Percentiles rank a stretch among this genome's conserved stretches.
These are phyloP conservation scores for Capronia coronata DNA, from an alignment of 2,329 filamentous ascomycete species.

Conservation along the genomic window DNA sequence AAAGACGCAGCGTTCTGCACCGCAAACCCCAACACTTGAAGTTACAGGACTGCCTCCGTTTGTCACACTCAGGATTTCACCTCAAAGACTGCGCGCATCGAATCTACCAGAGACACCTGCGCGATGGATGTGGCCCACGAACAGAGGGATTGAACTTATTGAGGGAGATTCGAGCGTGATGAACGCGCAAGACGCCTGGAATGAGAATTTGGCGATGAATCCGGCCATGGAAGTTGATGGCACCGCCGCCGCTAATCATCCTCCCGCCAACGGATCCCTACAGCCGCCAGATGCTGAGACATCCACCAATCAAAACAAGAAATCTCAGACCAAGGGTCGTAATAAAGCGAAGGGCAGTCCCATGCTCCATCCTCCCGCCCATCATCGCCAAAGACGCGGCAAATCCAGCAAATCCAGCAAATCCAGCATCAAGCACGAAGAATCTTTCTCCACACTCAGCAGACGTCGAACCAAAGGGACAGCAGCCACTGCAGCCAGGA, in stretches of 20 bases:
- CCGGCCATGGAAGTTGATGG: not conserved
- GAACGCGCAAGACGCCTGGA: slow-evolving; percentile 4
- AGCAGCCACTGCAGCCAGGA: not conserved
- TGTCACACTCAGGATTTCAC: slow-evolving; percentile 5
- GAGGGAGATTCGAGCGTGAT: not conserved
- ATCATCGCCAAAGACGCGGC: slow-evolving; percentile 8
- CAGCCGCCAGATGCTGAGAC: not conserved
- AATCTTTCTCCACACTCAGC: not conserved
- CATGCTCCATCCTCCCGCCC: slow-evolving; percentile 8
- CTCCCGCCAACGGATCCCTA: not conserved
- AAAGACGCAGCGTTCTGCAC: not conserved
- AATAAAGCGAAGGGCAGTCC: not conserved
- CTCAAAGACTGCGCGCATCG: not conserved
- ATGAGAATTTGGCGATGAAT: slow-evolving; percentile 6
- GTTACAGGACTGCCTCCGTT: slow-evolving; percentile 1
- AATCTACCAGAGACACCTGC: not conserved
- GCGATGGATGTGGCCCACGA: not conserved
- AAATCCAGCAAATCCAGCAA: slow-evolving; percentile 17
- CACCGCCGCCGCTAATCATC: not conserved
- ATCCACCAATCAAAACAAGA: slow-evolving; percentile 3
- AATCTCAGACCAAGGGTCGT: not conserved
- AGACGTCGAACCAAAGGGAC: not conserved
- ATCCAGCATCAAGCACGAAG: slow-evolving; percentile 9
- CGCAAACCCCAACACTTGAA: not conserved
- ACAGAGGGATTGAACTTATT: not conserved